Conservation (phyloP, 2,329 filamentous ascomycete species). For the Metarhizium anisopliae region DNA sequence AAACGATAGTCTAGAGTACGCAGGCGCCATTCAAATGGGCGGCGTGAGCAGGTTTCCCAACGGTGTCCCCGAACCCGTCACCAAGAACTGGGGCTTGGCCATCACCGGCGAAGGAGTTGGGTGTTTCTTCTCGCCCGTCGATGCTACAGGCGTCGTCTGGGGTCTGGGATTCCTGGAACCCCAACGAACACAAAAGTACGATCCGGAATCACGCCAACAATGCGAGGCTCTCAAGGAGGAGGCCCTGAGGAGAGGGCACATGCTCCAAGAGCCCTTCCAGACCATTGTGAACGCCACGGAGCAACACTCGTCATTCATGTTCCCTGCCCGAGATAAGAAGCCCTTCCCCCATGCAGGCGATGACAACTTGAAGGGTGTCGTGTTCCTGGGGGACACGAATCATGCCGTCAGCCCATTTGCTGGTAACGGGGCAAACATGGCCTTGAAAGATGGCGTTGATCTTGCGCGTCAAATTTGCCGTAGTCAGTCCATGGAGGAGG, state of each 20-base stretch:
- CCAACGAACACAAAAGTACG: too few relatives aligned
- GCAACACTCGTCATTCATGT: constrained; percentile 21
- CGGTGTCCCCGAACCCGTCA: constrained; percentile 20
- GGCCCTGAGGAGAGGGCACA: constrained; percentile 11
- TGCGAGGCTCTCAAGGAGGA: constrained; percentile 9
- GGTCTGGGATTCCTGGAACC: too few relatives aligned
- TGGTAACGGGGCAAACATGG: constrained; percentile 35
- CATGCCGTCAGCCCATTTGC: constrained; percentile 36
- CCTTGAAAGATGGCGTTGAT: constrained; percentile 7
- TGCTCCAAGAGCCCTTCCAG: constrained; percentile 24
- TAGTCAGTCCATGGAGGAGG: constrained; percentile 14
- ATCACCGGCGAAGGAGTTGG: constrained; percentile 5
- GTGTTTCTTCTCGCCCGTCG: too few relatives aligned
- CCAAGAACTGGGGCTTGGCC: constrained; percentile 24
- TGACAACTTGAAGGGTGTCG: constrained; percentile 12
- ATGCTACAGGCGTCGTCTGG: too few relatives aligned
- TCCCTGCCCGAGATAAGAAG: constrained; percentile 31
- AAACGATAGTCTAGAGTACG: constrained; percentile 23
- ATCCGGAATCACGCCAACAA: too few relatives aligned
- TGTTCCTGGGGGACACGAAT: constrained; percentile 34
- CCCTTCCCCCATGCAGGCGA: constrained; percentile 25
- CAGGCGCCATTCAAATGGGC: constrained; percentile 24
- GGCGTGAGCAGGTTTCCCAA: constrained; percentile 23
- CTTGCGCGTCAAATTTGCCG: constrained; percentile 17
- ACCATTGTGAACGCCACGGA: constrained; percentile 25